Evolutionary conservation across 2,329 filamentous ascomycete genomes (phyloP).

Genomic region (Alternaria gaisen): DNA sequence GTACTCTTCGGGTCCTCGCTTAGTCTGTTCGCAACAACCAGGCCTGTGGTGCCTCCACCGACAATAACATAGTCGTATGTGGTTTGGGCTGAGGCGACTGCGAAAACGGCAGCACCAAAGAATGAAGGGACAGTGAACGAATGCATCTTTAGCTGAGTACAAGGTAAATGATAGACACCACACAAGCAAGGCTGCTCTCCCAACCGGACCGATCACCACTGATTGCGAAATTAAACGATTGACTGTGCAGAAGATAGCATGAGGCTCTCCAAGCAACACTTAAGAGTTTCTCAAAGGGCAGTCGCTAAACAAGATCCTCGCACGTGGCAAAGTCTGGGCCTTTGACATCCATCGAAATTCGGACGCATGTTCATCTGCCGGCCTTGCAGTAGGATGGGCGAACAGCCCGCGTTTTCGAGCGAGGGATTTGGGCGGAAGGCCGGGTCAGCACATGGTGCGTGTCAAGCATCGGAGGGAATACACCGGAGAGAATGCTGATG

Average conservation of each 20-base stretch:
- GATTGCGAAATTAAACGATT: background rate
- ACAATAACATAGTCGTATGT: conserved; percentile 38
- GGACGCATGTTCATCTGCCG: background rate
- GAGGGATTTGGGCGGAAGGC: background rate
- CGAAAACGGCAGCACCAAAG: background rate
- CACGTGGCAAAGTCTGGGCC: background rate
- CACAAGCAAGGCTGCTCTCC: background rate
- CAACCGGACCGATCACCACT: background rate
- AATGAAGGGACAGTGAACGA: conserved; percentile 1
- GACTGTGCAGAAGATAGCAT: background rate
- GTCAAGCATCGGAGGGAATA: background rate
- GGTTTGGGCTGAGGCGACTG: background rate
- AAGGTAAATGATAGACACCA: background rate
- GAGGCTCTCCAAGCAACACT: background rate
- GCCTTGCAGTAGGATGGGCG: background rate
- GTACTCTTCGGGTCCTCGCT: conserved; percentile 24
- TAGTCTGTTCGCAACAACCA: conserved; percentile 32
- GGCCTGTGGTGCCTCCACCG: conserved; percentile 33
- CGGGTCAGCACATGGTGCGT: background rate
- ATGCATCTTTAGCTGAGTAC: background rate
- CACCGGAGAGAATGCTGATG: background rate
- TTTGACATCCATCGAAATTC: background rate
- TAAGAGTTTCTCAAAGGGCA: background rate
- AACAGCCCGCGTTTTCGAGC: background rate
- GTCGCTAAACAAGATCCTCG: background rate